Conservation (phyloP, 108 stramenopile species). For the Asterionellopsis glacialis region DNA sequence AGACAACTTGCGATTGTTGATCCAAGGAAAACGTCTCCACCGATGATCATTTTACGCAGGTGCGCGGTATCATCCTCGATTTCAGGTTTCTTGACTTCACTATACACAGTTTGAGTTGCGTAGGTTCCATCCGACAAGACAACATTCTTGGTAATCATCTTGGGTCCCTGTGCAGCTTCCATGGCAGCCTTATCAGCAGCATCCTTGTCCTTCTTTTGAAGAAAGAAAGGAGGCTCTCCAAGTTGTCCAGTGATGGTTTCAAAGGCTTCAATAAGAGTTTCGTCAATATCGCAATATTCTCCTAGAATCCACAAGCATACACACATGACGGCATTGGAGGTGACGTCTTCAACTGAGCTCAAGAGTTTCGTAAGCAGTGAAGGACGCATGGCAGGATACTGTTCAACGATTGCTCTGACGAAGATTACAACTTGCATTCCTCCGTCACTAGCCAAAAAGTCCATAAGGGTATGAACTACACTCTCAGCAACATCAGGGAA, state of each 20-base stretch:
- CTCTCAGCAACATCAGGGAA: slow-evolving; percentile 93
- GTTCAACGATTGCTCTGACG: slow-evolving; percentile 96
- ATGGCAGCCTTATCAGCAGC: slow-evolving; percentile 54
- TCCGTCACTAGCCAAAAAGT: slow-evolving; percentile 86
- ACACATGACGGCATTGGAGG: slow-evolving; percentile 83
- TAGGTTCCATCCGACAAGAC: slow-evolving; percentile 98
- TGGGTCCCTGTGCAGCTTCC: slow-evolving; percentile 56
- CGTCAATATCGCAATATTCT: slow-evolving; percentile 85
- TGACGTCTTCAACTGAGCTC: slow-evolving; percentile 78
- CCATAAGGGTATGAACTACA: slow-evolving; percentile 95
- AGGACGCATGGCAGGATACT: slow-evolving; percentile 86
- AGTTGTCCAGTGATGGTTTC: slow-evolving; percentile 66
- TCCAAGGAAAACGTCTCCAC: slow-evolving; percentile 93
- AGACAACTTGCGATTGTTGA: slow-evolving; percentile 79
- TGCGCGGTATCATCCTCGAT: slow-evolving; percentile 58
- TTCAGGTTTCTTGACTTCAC: slow-evolving; percentile 39
- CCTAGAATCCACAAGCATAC: slow-evolving; percentile 99
- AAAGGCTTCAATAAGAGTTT: slow-evolving; percentile 75
- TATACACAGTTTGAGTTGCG: slow-evolving; percentile 92
- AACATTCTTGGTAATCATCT: slow-evolving; percentile 91
- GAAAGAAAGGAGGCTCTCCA: slow-evolving; percentile 75
- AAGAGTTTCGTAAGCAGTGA: slow-evolving; percentile 89
- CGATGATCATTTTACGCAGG: slow-evolving; percentile 85
- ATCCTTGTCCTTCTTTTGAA: slow-evolving; percentile 57
- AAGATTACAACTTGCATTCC: slow-evolving; percentile 95